A percentile compares a stretch with the other conserved stretches of the same genome.
Evolutionary conservation across 2,329 filamentous ascomycete species (phyloP).

Genomic region (Ophiosphaerella korrae): DNA sequence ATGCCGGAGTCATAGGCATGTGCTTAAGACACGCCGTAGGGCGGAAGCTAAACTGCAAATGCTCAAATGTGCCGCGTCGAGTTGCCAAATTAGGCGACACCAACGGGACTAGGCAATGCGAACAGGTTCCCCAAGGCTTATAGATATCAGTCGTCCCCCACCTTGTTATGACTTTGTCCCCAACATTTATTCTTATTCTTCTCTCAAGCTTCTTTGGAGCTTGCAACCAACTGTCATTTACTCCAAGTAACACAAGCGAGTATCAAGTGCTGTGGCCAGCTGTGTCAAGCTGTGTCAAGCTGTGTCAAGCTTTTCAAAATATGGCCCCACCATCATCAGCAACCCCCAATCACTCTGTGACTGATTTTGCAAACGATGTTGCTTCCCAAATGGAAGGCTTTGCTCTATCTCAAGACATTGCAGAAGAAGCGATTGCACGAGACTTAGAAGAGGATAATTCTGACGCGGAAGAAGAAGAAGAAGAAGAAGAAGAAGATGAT

Average conservation of each 20-base stretch:
- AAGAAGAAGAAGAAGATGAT: conserved; percentile 56
- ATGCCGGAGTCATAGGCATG: conserved; percentile 3
- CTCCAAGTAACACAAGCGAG: too few species aligned
- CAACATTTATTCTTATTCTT: too few species aligned
- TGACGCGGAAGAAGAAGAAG: conserved; percentile 56
- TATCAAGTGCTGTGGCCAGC: too few species aligned
- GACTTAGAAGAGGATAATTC: conserved; percentile 51
- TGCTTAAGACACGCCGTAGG: conserved; percentile 20
- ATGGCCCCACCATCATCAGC: conserved; percentile 25
- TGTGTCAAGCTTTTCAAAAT: not conserved
- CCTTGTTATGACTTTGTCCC: too few species aligned
- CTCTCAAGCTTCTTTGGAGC: too few species aligned
- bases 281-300: not conserved
- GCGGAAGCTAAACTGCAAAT: conserved; percentile 23
- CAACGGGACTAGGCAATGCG: conserved; percentile 9
- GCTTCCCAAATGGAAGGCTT: conserved; percentile 39
- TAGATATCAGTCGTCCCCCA: not conserved
- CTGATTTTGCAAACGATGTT: conserved; percentile 28
- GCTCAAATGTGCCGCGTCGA: conserved; percentile 16
- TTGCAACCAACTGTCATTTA: too few species aligned
- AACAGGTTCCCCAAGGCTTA: conserved; percentile 2
- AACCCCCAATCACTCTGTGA: conserved; percentile 12
- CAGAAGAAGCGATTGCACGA: conserved; percentile 46
- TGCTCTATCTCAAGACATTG: conserved; percentile 39
- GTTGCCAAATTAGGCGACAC: conserved; percentile 19